These are phyloP conservation scores for Podila horticola DNA, from an alignment of 192 early-diverging fungal genomes.

Conservation along the genomic window DNA sequence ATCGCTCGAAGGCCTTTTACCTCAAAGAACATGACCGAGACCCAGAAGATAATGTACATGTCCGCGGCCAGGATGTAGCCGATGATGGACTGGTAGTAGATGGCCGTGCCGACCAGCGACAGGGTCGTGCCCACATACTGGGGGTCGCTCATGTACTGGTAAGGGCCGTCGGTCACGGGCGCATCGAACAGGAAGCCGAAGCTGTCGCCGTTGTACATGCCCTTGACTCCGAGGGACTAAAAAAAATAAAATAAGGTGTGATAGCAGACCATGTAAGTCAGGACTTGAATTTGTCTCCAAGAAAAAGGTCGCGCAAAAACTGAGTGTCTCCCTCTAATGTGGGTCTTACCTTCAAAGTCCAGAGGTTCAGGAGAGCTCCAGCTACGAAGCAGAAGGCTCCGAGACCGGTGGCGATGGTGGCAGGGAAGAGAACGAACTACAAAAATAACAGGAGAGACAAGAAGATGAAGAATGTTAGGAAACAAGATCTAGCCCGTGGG, in stretches of 20 bases:
- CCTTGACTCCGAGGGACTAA: constrained; percentile 64
- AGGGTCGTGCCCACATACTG: constrained; percentile 68
- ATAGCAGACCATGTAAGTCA: too few relatives aligned
- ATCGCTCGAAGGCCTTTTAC: constrained; percentile 9
- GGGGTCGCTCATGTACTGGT: constrained; percentile 62
- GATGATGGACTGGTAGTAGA: constrained; percentile 59
- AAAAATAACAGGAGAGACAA: not conserved
- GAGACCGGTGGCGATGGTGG: constrained; percentile 29
- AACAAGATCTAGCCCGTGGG: too few relatives aligned
- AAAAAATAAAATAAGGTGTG: too few relatives aligned
- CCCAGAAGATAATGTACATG: constrained; percentile 60
- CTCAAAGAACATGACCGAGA: constrained; percentile 66
- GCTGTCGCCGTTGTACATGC: constrained; percentile 71
- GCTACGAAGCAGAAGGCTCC: constrained; percentile 52
- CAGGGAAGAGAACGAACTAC: constrained; percentile 47
- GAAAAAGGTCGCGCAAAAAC: too few relatives aligned
- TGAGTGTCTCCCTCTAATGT: too few relatives aligned
- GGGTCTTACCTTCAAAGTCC: constrained; percentile 60
- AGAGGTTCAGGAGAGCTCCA: constrained; percentile 61
- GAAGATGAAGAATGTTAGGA: not conserved
- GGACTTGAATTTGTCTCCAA: too few relatives aligned
- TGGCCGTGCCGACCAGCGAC: constrained; percentile 60
- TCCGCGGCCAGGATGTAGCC: constrained; percentile 60
- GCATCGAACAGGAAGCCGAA: constrained; percentile 67
- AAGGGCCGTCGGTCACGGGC: constrained; percentile 62